Conservation (phyloP, 225 moss, liverwort and hornwort species). For the Straminergon stramineum region DNA sequence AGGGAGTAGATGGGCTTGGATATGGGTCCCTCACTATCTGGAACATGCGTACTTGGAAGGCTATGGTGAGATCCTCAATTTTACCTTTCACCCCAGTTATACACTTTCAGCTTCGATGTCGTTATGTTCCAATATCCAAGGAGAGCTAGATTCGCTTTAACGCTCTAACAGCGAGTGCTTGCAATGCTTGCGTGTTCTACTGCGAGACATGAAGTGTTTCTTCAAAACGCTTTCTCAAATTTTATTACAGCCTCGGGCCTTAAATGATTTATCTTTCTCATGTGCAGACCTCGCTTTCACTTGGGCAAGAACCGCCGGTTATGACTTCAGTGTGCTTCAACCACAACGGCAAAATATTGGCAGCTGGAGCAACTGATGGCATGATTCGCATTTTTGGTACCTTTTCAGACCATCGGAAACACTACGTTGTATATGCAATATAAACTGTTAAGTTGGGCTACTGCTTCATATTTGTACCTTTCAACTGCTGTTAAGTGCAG, state of each 20-base stretch:
- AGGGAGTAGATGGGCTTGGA: slow-evolving; percentile 58
- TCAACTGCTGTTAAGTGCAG: neutral
- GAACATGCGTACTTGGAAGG: slow-evolving; percentile 94
- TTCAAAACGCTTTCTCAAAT: neutral
- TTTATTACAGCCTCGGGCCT: neutral
- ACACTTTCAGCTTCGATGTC: neutral
- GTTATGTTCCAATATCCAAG: neutral
- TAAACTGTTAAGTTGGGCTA: neutral
- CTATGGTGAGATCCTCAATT: slow-evolving; percentile 34
- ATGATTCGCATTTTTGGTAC: slow-evolving; percentile 95
- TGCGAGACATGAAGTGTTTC: neutral
- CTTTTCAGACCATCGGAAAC: neutral
- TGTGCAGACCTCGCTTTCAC: slow-evolving; percentile 71
- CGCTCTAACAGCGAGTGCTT: neutral
- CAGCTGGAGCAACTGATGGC: slow-evolving; percentile 89
- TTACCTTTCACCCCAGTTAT: neutral
- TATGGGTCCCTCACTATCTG: slow-evolving; percentile 87
- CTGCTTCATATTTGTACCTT: neutral
- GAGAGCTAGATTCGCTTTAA: neutral
- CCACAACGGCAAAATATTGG: slow-evolving; percentile 83
- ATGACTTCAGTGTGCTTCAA: slow-evolving; percentile 94
- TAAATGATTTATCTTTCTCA: neutral
- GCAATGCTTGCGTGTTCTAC: neutral
- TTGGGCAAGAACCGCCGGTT: slow-evolving; percentile 86
- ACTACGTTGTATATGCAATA: neutral